These are phyloP conservation scores for Trichoderma polysporum DNA, from an alignment of 2,329 filamentous ascomycete genomes.

Conservation along the genomic window DNA sequence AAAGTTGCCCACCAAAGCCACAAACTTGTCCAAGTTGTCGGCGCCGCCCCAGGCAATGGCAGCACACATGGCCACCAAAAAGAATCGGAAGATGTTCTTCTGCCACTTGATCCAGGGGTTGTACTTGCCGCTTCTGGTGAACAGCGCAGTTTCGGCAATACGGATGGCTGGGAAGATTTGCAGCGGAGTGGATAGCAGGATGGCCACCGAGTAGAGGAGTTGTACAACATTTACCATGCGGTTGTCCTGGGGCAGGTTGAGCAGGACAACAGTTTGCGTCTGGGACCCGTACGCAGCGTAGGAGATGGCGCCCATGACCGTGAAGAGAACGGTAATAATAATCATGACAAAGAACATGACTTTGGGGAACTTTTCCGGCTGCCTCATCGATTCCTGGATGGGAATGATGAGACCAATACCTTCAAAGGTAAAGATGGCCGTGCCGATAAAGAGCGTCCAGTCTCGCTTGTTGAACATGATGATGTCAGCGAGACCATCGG, in stretches of 20 bases:
- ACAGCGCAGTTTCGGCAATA: conserved; percentile 92
- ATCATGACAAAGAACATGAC: conserved; percentile 92
- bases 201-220: conserved; percentile 97
- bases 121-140: conserved; percentile 93
- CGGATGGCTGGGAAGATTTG: conserved; percentile 98
- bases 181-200: conserved; percentile 88
- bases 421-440: conserved; percentile 98
- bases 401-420: conserved; percentile 97
- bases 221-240: conserved; percentile 95
- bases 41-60: conserved; percentile 89
- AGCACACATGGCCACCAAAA: conserved; percentile 83
- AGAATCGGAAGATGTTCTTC: conserved; percentile 96
- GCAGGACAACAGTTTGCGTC: conserved; percentile 92
- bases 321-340: conserved; percentile 88
- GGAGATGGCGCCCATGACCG: conserved; percentile 85
- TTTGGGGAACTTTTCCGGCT: conserved; percentile 83
- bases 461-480: conserved; percentile 84
- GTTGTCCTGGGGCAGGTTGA: conserved; percentile 94
- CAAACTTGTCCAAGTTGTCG: conserved; percentile 94
- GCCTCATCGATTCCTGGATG: conserved; percentile 95
- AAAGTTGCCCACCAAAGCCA: conserved; percentile 93
- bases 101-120: conserved; percentile 99
- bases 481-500: conserved; percentile 78
- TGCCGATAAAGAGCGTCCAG: conserved; percentile 98
- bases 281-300: conserved; percentile 95